Evolutionary conservation across 2,329 filamentous ascomycete species (phyloP).

Genomic region (Aspergillus sojae): DNA sequence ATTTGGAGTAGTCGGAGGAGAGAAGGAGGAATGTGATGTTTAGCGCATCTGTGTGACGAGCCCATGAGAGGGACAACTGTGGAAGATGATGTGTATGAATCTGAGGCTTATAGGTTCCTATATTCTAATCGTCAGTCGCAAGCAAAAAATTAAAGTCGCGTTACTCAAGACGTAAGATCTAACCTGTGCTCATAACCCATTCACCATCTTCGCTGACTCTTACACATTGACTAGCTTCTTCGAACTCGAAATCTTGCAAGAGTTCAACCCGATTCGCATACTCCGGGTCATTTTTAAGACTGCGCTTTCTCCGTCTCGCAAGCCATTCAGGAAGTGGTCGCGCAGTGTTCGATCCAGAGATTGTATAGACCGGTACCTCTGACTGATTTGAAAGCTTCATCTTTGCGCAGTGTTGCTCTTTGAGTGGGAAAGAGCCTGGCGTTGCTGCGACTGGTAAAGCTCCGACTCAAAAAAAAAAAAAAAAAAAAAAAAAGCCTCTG

Average conservation of each 20-base stretch:
- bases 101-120: conserved; percentile 72
- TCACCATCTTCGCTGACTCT: conserved; percentile 92
- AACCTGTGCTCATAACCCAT: conserved; percentile 94
- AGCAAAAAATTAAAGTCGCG: background rate
- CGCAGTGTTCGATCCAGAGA: conserved; percentile 86
- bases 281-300: conserved; percentile 87
- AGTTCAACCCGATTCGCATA: conserved; percentile 93
- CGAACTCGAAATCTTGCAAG: conserved; percentile 96
- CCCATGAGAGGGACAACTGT: conserved; percentile 89
- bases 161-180: conserved; percentile 24
- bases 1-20: conserved; percentile 90
- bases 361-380: conserved; percentile 87
- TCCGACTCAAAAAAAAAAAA: conserved; percentile 13
- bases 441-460: conserved; percentile 4
- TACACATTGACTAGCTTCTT: conserved; percentile 90
- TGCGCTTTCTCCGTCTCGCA: conserved; percentile 82
- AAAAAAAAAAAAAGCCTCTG: conserved; percentile 28
- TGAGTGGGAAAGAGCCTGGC: conserved; percentile 12
- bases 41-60: conserved; percentile 85
- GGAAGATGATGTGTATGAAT: conserved; percentile 96
- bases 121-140: conserved; percentile 14
- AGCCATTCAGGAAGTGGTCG: conserved; percentile 95
- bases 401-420: conserved; percentile 17
- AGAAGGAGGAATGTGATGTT: conserved; percentile 91
- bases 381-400: conserved; percentile 66